These are phyloP conservation scores for Epichloe gansuensis DNA, from an alignment of 2,329 filamentous ascomycete species.

Conservation along the genomic window DNA sequence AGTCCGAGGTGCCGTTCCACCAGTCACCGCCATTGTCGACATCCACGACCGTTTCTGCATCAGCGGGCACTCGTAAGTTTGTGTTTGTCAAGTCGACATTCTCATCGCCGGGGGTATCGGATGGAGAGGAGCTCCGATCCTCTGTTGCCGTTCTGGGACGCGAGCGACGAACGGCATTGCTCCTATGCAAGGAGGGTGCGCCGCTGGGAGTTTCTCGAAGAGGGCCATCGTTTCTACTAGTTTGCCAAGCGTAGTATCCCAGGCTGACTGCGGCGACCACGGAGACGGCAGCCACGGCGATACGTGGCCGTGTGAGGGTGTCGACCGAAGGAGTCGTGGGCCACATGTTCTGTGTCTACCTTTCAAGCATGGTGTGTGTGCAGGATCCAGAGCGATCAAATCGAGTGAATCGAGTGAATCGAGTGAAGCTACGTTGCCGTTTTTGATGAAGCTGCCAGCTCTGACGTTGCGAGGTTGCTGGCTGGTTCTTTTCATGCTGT, in stretches of 20 bases:
- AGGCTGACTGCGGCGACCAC: conserved; percentile 43
- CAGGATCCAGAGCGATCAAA: background rate
- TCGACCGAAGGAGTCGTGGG: conserved; percentile 37
- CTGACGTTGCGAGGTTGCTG: too few relatives aligned
- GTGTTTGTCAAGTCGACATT: conserved; percentile 23
- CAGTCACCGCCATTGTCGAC: conserved; percentile 34
- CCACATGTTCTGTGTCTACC: conserved; percentile 28
- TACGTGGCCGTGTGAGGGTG: conserved; percentile 40
- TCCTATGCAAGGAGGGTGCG: conserved; percentile 42
- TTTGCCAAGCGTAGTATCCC: conserved; percentile 45
- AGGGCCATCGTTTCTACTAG: conserved; percentile 15
- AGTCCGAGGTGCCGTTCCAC: conserved; percentile 34
- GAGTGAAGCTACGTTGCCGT: background rate
- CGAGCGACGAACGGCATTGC: conserved; percentile 52
- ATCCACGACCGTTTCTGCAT: conserved; percentile 28
- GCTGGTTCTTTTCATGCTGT: too few relatives aligned
- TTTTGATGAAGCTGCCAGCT: too few relatives aligned
- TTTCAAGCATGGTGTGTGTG: conserved; percentile 19
- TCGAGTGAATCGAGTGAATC: background rate
- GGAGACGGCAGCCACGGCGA: conserved; percentile 44
- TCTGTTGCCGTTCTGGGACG: conserved; percentile 23
- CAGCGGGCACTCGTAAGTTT: conserved; percentile 15
- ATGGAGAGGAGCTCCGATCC: conserved; percentile 29
- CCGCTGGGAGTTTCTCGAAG: conserved; percentile 15
- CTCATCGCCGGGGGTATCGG: conserved; percentile 32